Conservation (phyloP, 441 rosid genomes). For the Gossypium aridum region DNA sequence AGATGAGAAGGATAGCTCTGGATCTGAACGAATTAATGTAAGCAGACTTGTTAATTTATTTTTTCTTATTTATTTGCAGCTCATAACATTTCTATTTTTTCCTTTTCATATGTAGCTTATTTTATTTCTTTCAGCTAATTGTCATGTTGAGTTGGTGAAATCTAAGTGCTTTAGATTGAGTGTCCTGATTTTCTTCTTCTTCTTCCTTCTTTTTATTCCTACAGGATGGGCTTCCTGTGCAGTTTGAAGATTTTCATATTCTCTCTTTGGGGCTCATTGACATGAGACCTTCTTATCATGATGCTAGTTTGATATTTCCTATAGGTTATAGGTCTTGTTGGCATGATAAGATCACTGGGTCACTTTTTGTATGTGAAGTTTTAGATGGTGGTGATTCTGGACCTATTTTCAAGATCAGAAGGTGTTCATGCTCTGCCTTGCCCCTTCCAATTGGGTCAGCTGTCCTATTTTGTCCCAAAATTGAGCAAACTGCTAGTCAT, state of each 20-base stretch:
- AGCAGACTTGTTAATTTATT: conserved; percentile 23
- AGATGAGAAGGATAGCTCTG: conserved; percentile 31
- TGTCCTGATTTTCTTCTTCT: conserved; percentile 4
- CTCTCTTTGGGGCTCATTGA: conserved; percentile 82
- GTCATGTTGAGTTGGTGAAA: not conserved
- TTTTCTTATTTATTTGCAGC: not conserved
- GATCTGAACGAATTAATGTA: conserved; percentile 45
- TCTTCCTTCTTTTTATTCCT: conserved; percentile 21
- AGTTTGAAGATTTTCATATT: conserved; percentile 90
- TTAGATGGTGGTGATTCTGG: conserved; percentile 84
- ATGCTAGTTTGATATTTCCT: conserved; percentile 58
- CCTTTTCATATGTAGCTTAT: conserved; percentile 5
- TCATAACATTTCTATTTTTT: conserved; percentile 8
- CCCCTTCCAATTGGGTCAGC: conserved; percentile 63
- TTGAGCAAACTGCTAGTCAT: conserved; percentile 25
- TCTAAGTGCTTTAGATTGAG: not conserved
- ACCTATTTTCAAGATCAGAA: conserved; percentile 80
- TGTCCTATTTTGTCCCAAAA: conserved; percentile 41
- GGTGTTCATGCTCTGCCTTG: conserved; percentile 69
- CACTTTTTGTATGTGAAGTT: conserved; percentile 78
- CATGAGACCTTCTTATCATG: conserved; percentile 80
- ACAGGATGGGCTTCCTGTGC: conserved; percentile 82
- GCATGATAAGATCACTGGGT: conserved; percentile 96
- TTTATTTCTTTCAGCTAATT: conserved; percentile 2
- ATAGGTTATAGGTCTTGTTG: conserved; percentile 91